These are phyloP conservation scores for Pseudoneurospora amorphoporcata DNA, from an alignment of 495 filamentous ascomycete genomes.

Conservation along the genomic window DNA sequence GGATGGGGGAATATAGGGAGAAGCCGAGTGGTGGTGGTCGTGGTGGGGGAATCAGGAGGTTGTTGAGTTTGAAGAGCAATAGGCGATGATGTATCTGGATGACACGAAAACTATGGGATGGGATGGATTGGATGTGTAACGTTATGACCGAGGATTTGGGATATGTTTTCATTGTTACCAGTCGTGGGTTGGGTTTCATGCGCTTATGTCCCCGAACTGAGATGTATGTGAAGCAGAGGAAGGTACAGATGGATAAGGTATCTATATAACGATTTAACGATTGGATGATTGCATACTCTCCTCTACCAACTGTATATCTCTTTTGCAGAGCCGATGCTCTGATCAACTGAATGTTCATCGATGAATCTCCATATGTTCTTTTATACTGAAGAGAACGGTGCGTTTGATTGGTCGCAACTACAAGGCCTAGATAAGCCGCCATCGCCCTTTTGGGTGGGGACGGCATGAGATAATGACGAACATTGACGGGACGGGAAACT, in stretches of 20 bases:
- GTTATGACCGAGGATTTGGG: neutral
- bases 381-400: neutral
- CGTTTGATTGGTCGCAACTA: neutral
- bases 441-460: neutral
- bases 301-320: too few species aligned
- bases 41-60: conserved; percentile 8
- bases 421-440: neutral
- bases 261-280: neutral
- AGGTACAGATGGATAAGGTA: neutral
- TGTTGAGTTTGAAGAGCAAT: conserved; percentile 11
- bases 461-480: neutral
- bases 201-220: neutral
- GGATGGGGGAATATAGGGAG: conserved; percentile 1
- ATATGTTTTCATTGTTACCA: neutral
- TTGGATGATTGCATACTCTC: neutral
- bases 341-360: neutral
- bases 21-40: neutral
- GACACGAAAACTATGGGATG: neutral
- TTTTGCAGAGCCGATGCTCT: too few species aligned
- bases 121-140: neutral
- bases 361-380: neutral
- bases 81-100: neutral
- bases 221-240: neutral
- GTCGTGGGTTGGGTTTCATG: neutral
- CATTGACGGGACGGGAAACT: neutral